Evolutionary conservation across 2,329 filamentous ascomycete species (phyloP).

Genomic region (Sarocladium strictum): DNA sequence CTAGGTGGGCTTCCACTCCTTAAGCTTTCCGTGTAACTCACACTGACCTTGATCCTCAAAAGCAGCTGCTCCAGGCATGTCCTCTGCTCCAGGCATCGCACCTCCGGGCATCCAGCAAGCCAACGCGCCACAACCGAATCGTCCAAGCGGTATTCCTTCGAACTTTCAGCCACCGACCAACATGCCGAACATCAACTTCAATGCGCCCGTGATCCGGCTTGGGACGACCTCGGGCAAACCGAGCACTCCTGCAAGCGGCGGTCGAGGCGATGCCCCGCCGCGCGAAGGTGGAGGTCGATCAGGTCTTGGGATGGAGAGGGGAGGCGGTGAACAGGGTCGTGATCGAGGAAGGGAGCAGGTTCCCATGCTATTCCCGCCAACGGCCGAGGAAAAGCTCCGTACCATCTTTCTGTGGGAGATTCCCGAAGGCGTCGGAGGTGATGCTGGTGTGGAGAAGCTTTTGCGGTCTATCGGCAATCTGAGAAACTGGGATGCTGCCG

Average conservation of each 20-base stretch:
- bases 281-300: slow-evolving; percentile 32
- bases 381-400: slow-evolving; percentile 81
- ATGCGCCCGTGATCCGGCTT: slow-evolving; percentile 88
- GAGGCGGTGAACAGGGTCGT: slow-evolving; percentile 60
- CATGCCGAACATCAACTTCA: slow-evolving; percentile 98
- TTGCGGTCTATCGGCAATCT: slow-evolving; percentile 71
- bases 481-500: slow-evolving; percentile 77
- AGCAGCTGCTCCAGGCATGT: slow-evolving; percentile 77
- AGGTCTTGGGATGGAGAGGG: slow-evolving; percentile 56
- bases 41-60: slow-evolving; percentile 12
- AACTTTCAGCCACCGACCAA: slow-evolving; percentile 86
- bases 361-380: slow-evolving; percentile 73
- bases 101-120: slow-evolving; percentile 72
- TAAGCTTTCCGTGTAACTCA: background rate
- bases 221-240: slow-evolving; percentile 71
- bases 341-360: slow-evolving; percentile 61
- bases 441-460: slow-evolving; percentile 73
- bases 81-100: slow-evolving; percentile 72
- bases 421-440: slow-evolving; percentile 69
- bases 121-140: slow-evolving; percentile 67
- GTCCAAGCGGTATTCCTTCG: slow-evolving; percentile 71
- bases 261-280: slow-evolving; percentile 36
- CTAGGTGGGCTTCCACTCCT: slow-evolving; percentile 58
- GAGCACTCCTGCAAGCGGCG: slow-evolving; percentile 28
- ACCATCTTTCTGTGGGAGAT: slow-evolving; percentile 89